Evolutionary conservation across 2,329 filamentous ascomycete genomes (phyloP).

Genomic region (Incumbomyces delicatus): DNA sequence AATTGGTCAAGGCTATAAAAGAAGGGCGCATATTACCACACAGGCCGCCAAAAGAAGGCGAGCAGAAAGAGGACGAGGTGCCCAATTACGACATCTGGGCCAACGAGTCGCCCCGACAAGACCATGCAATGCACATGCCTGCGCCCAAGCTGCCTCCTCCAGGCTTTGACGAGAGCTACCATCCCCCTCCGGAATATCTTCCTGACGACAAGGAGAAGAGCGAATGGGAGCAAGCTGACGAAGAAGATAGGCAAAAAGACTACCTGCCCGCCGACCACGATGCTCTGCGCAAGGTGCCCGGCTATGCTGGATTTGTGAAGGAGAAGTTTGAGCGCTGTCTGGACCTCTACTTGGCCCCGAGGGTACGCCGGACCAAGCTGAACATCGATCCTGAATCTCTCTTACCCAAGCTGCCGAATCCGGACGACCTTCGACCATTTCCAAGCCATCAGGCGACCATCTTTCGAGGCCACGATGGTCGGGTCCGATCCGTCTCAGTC

Average conservation of each 20-base stretch:
- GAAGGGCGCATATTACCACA: constrained; percentile 92
- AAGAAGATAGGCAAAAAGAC: constrained; percentile 82
- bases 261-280: constrained; percentile 76
- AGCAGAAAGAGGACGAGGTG: constrained; percentile 62
- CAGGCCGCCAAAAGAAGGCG: constrained; percentile 62
- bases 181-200: constrained; percentile 88
- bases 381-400: constrained; percentile 94
- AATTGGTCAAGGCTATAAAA: constrained; percentile 88
- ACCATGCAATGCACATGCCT: constrained; percentile 88
- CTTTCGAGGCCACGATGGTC: constrained; percentile 78
- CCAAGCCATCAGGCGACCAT: constrained; percentile 80
- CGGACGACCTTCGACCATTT: constrained; percentile 89
- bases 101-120: constrained; percentile 70
- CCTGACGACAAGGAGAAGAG: constrained; percentile 76
- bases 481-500: constrained; percentile 73
- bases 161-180: constrained; percentile 91
- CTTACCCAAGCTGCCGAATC: constrained; percentile 82
- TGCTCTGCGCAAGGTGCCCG: constrained; percentile 81
- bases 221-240: constrained; percentile 74
- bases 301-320: constrained; percentile 81
- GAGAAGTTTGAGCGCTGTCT: constrained; percentile 93
- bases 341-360: constrained; percentile 87
- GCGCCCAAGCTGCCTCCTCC: constrained; percentile 89
- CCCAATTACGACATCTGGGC: constrained; percentile 88
- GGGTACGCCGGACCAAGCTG: constrained; percentile 83